Conservation (phyloP, 495 filamentous ascomycete species). For the Penicillium cataractarum region DNA sequence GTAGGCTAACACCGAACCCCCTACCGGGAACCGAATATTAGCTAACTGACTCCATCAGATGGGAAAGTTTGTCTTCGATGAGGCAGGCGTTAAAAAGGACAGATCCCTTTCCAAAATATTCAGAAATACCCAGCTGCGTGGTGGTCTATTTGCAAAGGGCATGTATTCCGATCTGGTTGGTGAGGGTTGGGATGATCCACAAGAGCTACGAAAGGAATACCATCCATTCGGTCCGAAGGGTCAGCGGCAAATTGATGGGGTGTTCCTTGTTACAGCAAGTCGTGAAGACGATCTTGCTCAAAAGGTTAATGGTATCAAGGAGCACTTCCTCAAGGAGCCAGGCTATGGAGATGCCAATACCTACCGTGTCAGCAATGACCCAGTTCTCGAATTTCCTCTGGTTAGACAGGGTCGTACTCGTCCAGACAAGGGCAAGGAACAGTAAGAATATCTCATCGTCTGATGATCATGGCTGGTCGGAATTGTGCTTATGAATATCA, state of each 20-base stretch:
- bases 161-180: not conserved
- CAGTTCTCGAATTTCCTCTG: not conserved
- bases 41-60: not conserved
- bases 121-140: not conserved
- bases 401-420: not conserved
- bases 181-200: not conserved
- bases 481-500: not conserved
- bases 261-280: not conserved
- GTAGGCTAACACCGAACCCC: not conserved
- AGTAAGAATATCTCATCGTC: not conserved
- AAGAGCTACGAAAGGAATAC: not conserved
- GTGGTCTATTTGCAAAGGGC: not conserved
- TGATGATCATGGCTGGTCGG: not conserved
- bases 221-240: not conserved
- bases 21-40: constrained; percentile 6
- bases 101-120: constrained; percentile 5
- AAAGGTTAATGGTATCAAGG: not conserved
- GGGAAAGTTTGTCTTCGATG: constrained; percentile 3
- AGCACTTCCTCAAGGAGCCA: not conserved
- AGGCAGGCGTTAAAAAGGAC: constrained; percentile 6
- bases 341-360: not conserved
- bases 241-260: not conserved
- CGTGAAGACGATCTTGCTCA: not conserved
- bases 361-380: not conserved
- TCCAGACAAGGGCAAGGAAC: not conserved